phyloP scores from a whole-genome alignment of 2,329 filamentous ascomycete species.

The Sporothrix phasma region DNA sequence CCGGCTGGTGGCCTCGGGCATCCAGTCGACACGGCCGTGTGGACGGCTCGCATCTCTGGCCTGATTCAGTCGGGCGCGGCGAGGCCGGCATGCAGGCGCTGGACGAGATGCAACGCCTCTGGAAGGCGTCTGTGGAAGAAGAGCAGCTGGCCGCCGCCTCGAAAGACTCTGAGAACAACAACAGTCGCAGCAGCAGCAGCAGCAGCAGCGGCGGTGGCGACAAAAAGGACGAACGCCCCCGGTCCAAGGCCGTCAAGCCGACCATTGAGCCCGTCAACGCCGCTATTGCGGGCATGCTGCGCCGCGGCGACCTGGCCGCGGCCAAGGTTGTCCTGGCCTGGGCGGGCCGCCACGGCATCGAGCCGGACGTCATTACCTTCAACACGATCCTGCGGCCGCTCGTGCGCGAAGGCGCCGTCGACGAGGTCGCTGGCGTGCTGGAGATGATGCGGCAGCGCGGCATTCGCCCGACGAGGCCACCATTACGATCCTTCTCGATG shows the following conservation, averaged over 20 bases:
- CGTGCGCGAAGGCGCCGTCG: constrained; percentile 38
- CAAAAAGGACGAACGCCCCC: not conserved
- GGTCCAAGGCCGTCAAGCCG: constrained; percentile 41
- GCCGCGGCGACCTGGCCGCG: constrained; percentile 34
- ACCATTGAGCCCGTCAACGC: constrained; percentile 59
- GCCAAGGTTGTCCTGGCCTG: constrained; percentile 49
- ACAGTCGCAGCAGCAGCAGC: constrained; percentile 6
- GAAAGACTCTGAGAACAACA: not conserved
- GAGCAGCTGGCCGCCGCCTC: not conserved
- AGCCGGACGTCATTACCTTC: constrained; percentile 50
- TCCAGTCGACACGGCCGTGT: constrained; percentile 54
- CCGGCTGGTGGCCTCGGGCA: constrained; percentile 46
- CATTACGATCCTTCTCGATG: constrained; percentile 62
- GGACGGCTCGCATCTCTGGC: constrained; percentile 60
- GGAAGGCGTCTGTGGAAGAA: constrained; percentile 32
- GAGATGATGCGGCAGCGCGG: constrained; percentile 46
- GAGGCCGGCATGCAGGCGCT: constrained; percentile 53
- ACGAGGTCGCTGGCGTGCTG: constrained; percentile 44
- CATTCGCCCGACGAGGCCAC: constrained; percentile 57
- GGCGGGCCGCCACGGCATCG: constrained; percentile 45
- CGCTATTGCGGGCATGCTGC: constrained; percentile 53
- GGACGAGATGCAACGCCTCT: constrained; percentile 53
- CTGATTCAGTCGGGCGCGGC: constrained; percentile 46
- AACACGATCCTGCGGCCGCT: constrained; percentile 59
- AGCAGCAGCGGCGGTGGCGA: constrained; percentile 2